Conservation (phyloP, 2,329 filamentous ascomycete species). For the Dothistroma septosporum region DNA sequence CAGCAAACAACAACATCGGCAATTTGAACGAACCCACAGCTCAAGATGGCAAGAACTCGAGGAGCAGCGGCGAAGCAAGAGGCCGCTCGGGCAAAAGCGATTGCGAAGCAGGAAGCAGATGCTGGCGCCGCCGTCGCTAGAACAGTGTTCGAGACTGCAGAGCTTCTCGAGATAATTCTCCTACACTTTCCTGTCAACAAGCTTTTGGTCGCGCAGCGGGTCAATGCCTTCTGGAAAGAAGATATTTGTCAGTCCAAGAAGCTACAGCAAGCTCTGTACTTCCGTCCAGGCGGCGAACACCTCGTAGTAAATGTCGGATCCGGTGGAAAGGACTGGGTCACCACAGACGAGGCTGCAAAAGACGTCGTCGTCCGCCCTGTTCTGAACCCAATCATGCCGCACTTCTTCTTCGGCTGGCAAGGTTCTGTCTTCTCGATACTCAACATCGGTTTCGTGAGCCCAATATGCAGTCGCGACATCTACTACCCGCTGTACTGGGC, state of each 20-base stretch:
- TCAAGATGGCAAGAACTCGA: neutral
- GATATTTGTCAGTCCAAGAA: neutral
- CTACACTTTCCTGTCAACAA: conserved; percentile 2
- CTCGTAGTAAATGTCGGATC: no score
- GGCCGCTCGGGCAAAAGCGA: no score
- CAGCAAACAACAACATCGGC: no score
- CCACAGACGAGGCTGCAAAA: no score
- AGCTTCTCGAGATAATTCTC: conserved; percentile 11
- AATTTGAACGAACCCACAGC: no score
- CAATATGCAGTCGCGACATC: neutral
- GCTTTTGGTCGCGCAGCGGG: neutral
- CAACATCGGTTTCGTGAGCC: neutral
- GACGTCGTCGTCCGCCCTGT: neutral
- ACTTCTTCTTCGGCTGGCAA: neutral
- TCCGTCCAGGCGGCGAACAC: neutral
- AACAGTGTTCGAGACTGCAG: conserved; percentile 7
- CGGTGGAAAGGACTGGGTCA: no score
- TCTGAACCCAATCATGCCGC: neutral
- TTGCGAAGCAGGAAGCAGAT: neutral
- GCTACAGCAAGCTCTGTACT: neutral
- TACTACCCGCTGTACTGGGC: neutral
- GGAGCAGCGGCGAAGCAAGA: neutral
- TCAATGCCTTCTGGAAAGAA: neutral
- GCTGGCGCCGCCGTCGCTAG: neutral
- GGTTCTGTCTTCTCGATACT: neutral